Evolutionary conservation across 2,329 filamentous ascomycete genomes (phyloP), one percentile per base, ranked within the genome.

Genomic region (Thermochaetoides dissita): DNA sequence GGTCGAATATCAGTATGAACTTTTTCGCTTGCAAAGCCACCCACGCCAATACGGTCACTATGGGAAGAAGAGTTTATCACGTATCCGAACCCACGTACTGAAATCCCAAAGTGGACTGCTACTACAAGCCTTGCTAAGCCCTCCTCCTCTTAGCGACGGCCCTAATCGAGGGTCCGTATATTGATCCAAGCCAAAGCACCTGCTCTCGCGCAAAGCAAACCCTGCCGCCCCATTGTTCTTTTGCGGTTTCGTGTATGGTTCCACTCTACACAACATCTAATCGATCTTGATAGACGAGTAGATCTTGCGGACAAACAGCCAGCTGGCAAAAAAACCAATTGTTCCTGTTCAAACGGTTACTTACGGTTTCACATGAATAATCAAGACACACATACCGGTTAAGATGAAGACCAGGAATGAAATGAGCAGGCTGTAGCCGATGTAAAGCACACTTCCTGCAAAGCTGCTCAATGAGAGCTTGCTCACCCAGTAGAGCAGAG

Each of bases 281-380:
- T 98, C 91, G 50, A 98, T 87, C 70, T 98, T 98, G 67, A 98
- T 94, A n/a, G 88, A 95, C 24, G 78, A 69, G 62, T 98, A 98
- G 47, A 98, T 98, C 61, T 84, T 89, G 52, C 84, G 77, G 41
- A 94, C 82, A 59, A 98, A 98, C 59, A 82, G 74, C 85, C 88
- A 96, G 59, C 86, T 93, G 7, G 91, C 79, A 54, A 95, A 86
- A 68, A 91, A 95, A 42, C 91, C 91, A 58, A 98, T 96, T 1
- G 89, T 84, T 30, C 89, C 91, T 95, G 24, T 2, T 24, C 5
- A 8, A 43, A 42, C 49, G 30, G 42, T 44, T 38, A 10, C 39
- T 39, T 2, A 30, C 5, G 3, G 29, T 3, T 10, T 28, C 28
- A 10, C 6, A 8, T 8, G 6, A 3, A 30, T 10, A 34, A 10